These are phyloP conservation scores for Helianthus tuberosus DNA, from an alignment of 129 eudicot species.

Conservation along the genomic window DNA sequence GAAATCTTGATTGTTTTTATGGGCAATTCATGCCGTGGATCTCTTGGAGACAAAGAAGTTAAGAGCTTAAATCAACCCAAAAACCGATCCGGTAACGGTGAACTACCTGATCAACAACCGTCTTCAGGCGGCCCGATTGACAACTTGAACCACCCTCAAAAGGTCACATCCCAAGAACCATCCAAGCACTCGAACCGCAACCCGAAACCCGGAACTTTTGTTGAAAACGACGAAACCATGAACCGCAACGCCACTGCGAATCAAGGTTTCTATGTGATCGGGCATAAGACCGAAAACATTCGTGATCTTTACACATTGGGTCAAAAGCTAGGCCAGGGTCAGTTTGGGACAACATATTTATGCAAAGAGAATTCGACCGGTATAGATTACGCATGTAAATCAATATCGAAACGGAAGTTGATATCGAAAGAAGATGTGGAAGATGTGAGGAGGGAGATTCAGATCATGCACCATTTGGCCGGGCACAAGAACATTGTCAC, in stretches of 20 bases:
- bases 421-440: slow-evolving; percentile 86
- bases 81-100: slow-evolving; percentile 27
- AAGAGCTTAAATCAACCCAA: slow-evolving; percentile 22
- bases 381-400: slow-evolving; percentile 75
- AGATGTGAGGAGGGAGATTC: slow-evolving; percentile 93
- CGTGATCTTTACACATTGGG: slow-evolving; percentile 79
- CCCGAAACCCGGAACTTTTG: slow-evolving; percentile 26
- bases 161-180: slow-evolving; percentile 12
- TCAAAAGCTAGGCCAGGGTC: slow-evolving; percentile 83
- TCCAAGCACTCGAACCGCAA: neutral
- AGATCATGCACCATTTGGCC: slow-evolving; percentile 93
- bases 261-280: slow-evolving; percentile 66
- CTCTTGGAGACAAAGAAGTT: slow-evolving; percentile 56
- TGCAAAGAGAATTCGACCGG: slow-evolving; percentile 75
- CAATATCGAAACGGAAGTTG: slow-evolving; percentile 79
- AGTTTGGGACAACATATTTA: slow-evolving; percentile 80
- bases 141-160: slow-evolving; percentile 25
- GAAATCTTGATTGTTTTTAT: slow-evolving; percentile 56
- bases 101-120: neutral
- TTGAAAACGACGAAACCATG: slow-evolving; percentile 49
- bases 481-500: slow-evolving; percentile 84
- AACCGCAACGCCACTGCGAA: slow-evolving; percentile 42
- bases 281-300: slow-evolving; percentile 77
- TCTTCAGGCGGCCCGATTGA: slow-evolving; percentile 14
- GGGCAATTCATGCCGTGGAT: slow-evolving; percentile 99